Evolutionary conservation across 2,329 filamentous ascomycete genomes (phyloP), one percentile per base, ranked within the genome.

Genomic region (Penicillium sp.): DNA sequence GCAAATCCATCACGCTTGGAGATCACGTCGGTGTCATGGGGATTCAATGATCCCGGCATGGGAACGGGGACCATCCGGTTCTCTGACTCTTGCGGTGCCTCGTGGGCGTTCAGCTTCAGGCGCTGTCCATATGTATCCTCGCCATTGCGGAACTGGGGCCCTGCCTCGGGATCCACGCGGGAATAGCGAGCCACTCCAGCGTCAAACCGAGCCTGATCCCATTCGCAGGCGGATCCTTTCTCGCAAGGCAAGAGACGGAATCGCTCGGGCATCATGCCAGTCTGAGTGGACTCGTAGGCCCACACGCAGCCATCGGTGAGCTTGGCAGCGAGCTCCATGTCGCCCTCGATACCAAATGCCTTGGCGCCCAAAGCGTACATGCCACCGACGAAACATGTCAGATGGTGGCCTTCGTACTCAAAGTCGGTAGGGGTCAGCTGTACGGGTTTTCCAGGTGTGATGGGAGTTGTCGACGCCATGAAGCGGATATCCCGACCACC

Each of bases 281-380:
- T 75, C 1, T 79, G 79, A 5, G 81, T 80, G 9, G 77, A 73
- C 58, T 81, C 77, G 67, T 87, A 86, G 1, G 83, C 80, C 83
- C 83, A 87, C n/a, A 86, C 79, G 64, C 84, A 87, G 3, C 81
- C 81, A 52, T 86, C 79, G 0, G 83, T 82, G 43, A 87, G 72
- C 62, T 84, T 82, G 42, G 77, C 74, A 10, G 82, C 85, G 48
- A 86, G 78, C 1, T 78, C 72, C 56, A 86, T 72, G 60, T 87
- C 83, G 14, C 72, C 71, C 2, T 79, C 70, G n/a, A 81, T 75
- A 13, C 77, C 71, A 66, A 86, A 86, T 1, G 86, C 64, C 62
- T 80, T 83, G 43, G 83, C 80, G 27, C 83, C 84, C 0, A 87
- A 69, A 0, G 80, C 84, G 56, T 85, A 82, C 83, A 86, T 86